phyloP scores from a whole-genome alignment of 495 filamentous ascomycete genomes.

The Aspergillus asperescens region DNA sequence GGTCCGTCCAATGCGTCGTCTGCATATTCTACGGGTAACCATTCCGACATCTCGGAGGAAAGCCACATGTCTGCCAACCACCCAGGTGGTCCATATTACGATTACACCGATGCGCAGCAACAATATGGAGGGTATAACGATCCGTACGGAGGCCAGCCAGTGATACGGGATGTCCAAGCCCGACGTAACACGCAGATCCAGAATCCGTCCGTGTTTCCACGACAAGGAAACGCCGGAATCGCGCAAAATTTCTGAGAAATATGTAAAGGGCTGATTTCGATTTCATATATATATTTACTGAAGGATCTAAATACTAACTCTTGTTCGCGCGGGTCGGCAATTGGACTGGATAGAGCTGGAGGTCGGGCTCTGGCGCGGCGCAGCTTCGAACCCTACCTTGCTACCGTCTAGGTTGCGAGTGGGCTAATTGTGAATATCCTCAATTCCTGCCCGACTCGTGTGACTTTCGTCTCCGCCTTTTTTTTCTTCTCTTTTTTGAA shows the following conservation, averaged over 20 bases:
- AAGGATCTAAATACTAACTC: background rate
- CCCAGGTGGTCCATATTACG: conserved; percentile 45
- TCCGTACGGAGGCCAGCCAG: conserved; percentile 59
- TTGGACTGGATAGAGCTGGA: background rate
- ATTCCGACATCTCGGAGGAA: conserved; percentile 81
- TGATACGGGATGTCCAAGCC: conserved; percentile 91
- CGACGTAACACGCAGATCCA: conserved; percentile 91
- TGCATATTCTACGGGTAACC: conserved; percentile 77
- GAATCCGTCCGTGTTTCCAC: conserved; percentile 76
- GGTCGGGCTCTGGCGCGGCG: too few relatives aligned
- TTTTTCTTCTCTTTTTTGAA: conserved; percentile 1
- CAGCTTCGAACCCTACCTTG: background rate
- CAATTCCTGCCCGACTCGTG: background rate
- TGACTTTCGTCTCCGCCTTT: background rate
- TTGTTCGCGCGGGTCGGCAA: background rate
- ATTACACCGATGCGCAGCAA: conserved; percentile 51
- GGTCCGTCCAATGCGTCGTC: conserved; percentile 96
- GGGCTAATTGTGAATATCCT: background rate
- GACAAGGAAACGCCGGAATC: conserved; percentile 88
- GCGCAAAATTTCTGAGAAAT: conserved; percentile 87
- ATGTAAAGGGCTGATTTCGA: background rate
- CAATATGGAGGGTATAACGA: conserved; percentile 53
- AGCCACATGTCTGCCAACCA: conserved; percentile 50
- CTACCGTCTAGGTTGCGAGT: background rate
- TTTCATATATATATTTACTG: conserved; percentile 1